A percentile compares a stretch with the other conserved stretches of the same genome.
phyloP scores from a whole-genome alignment of 2,329 filamentous ascomycete species.

The Aureobasidium sp. region DNA sequence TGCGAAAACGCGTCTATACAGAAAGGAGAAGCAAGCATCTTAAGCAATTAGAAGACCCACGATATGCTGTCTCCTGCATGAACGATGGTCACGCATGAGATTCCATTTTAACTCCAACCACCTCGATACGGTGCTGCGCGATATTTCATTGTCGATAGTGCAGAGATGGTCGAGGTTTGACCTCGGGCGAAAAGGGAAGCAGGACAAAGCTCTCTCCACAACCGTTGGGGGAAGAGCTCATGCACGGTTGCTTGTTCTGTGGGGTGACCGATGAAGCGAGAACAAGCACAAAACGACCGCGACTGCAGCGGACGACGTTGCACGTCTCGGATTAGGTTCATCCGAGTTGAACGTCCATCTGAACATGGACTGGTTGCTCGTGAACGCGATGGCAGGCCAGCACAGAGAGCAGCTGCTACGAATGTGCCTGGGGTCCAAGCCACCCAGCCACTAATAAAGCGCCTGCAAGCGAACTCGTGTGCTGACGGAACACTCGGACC shows the following conservation, averaged over 20 bases:
- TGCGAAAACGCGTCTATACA: too few relatives aligned
- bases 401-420: not conserved
- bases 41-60: too few relatives aligned
- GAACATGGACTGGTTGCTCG: not conserved
- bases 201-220: slow-evolving; percentile 4
- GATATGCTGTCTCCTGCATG: too few relatives aligned
- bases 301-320: not conserved
- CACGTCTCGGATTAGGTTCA: not conserved
- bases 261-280: not conserved
- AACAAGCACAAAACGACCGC: slow-evolving; percentile 1
- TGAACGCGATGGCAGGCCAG: not conserved
- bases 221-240: not conserved
- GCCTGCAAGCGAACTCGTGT: slow-evolving; percentile 9
- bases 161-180: too few relatives aligned
- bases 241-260: slow-evolving; percentile 6
- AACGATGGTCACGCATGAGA: too few relatives aligned
- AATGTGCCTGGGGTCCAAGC: not conserved
- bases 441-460: slow-evolving; percentile 14
- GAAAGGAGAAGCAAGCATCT: too few relatives aligned
- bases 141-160: too few relatives aligned
- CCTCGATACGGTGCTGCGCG: too few relatives aligned
- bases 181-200: not conserved
- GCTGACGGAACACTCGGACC: slow-evolving; percentile 12
- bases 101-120: too few relatives aligned
- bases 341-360: not conserved